phyloP scores from a whole-genome alignment of 345 rosid species.

The Moricandia arvensis region DNA sequence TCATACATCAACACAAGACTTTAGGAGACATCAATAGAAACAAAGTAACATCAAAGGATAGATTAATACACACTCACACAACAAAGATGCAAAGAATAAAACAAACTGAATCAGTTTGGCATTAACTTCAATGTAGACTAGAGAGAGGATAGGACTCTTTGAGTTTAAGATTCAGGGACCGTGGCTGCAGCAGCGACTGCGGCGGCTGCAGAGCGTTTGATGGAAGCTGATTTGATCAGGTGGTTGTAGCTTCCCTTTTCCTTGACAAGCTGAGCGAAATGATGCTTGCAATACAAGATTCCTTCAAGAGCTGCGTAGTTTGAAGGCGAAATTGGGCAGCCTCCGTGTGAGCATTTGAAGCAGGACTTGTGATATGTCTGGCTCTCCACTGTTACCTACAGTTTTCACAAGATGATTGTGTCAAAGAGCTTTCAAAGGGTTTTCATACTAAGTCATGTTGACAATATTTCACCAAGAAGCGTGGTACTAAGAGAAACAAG shows the following conservation, averaged over 20 bases:
- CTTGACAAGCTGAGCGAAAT: constrained; percentile 82
- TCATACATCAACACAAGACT: constrained; percentile 6
- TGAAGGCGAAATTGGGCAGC: constrained; percentile 70
- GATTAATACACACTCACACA: constrained; percentile 32
- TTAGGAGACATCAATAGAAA: constrained; percentile 22
- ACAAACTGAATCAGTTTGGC: constrained; percentile 27
- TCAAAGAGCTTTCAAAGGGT: neutral
- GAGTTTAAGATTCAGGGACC: constrained; percentile 38
- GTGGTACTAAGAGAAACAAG: no score
- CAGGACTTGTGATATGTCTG: constrained; percentile 86
- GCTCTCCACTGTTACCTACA: constrained; percentile 79
- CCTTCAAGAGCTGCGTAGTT: constrained; percentile 80
- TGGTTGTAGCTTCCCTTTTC: constrained; percentile 99
- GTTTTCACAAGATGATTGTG: neutral
- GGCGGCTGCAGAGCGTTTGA: constrained; percentile 72
- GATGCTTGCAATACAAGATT: constrained; percentile 79
- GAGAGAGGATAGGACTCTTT: neutral
- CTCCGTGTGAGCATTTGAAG: constrained; percentile 82
- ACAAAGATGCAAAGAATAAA: no score
- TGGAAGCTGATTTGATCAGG: constrained; percentile 78
- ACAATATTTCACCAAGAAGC: no score
- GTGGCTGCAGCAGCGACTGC: constrained; percentile 53
- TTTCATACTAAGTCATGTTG: neutral
- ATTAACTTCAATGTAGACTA: constrained; percentile 26
- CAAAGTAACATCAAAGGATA: neutral